A percentile compares a stretch with the other conserved stretches of the same genome.
These are phyloP conservation scores for Brassica nigra DNA, from an alignment of 345 rosid genomes.

Conservation along the genomic window DNA sequence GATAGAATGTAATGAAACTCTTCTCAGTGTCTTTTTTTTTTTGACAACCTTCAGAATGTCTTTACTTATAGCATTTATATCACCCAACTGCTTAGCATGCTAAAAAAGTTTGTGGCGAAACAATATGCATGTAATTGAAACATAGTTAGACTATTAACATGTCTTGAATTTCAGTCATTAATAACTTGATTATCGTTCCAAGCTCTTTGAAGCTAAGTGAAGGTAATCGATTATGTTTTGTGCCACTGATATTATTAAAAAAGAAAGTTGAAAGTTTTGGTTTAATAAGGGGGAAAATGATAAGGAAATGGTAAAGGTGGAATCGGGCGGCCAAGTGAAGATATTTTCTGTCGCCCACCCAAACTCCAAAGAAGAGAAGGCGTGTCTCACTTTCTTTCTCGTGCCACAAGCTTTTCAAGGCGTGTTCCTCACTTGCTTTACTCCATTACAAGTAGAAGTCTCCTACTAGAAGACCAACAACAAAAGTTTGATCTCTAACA, in stretches of 20 bases:
- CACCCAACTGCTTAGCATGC: neutral
- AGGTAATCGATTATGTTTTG: neutral
- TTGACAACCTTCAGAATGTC: neutral
- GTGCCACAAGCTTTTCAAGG: neutral
- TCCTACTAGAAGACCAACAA: neutral
- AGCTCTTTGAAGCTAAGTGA: neutral
- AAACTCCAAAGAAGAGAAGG: conserved; percentile 32
- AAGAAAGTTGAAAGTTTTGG: neutral
- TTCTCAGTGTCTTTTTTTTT: no score
- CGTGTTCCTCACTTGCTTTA: conserved; percentile 2
- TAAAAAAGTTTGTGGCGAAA: neutral
- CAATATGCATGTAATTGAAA: neutral
- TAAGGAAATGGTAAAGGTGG: conserved; percentile 9
- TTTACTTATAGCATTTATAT: neutral
- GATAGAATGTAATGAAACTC: no score
- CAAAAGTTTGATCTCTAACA: neutral
- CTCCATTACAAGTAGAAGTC: neutral
- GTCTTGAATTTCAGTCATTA: no score
- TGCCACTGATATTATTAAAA: neutral
- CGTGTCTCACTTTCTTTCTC: conserved; percentile 31
- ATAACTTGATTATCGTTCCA: neutral
- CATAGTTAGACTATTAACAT: no score
- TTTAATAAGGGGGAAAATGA: neutral
- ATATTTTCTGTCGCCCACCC: conserved; percentile 41
- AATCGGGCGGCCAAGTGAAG: conserved; percentile 40